These are phyloP conservation scores for Phytophthora sp. DNA, from an alignment of 352 stramenopile genomes.

Conservation along the genomic window DNA sequence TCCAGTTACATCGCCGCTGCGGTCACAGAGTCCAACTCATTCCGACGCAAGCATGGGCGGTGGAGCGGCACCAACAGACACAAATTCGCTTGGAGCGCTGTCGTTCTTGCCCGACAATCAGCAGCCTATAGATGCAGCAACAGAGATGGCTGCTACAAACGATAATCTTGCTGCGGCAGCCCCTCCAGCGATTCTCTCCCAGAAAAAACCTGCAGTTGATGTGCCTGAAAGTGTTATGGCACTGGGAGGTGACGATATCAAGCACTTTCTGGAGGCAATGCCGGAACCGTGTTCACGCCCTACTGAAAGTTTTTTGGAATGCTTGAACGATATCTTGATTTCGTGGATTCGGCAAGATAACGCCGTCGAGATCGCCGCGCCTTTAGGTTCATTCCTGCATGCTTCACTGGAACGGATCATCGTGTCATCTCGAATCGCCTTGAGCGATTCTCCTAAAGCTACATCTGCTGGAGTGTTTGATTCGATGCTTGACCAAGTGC, in stretches of 20 bases:
- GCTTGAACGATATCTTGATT: slow-evolving; percentile 84
- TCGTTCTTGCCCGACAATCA: slow-evolving; percentile 82
- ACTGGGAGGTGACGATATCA: slow-evolving; percentile 75
- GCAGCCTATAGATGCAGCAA: slow-evolving; percentile 38
- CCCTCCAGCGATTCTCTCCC: slow-evolving; percentile 11
- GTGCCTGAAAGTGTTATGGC: slow-evolving; percentile 61
- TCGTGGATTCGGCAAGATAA: slow-evolving; percentile 85
- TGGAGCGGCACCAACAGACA: slow-evolving; percentile 59
- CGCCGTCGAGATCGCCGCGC: slow-evolving; percentile 62
- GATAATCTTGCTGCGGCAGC: slow-evolving; percentile 20
- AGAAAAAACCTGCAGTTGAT: slow-evolving; percentile 39
- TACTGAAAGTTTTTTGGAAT: slow-evolving; percentile 79
- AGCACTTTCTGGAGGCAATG: slow-evolving; percentile 78
- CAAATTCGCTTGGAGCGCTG: slow-evolving; percentile 69
- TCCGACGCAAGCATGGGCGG: slow-evolving; percentile 65
- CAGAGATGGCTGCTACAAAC: slow-evolving; percentile 32
- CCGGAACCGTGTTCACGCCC: slow-evolving; percentile 64
- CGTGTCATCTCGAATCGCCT: slow-evolving; percentile 73
- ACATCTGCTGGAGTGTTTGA: slow-evolving; percentile 74
- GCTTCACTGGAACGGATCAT: slow-evolving; percentile 75
- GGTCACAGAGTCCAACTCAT: slow-evolving; percentile 68
- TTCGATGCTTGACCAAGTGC: slow-evolving; percentile 82
- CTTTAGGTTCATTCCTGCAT: slow-evolving; percentile 69
- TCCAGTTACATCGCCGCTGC: slow-evolving; percentile 60
- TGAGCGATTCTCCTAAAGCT: slow-evolving; percentile 64